Evolutionary conservation across 1,284 basidiomycete genomes (phyloP).

Genomic region (Inonotus obliquus): DNA sequence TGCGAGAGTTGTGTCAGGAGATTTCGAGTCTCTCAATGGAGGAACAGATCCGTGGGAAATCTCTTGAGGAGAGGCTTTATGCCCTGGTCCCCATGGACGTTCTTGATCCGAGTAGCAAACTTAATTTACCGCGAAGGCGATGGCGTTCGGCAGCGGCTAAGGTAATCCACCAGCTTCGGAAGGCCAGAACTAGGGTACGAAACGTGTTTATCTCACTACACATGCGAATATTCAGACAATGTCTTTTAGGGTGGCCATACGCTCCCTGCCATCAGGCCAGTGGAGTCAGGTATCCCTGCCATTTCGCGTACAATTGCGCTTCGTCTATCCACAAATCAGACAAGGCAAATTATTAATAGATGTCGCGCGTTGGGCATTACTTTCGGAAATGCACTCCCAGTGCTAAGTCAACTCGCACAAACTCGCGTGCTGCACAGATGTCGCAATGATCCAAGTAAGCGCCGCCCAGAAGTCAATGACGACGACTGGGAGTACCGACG

Average conservation of each 20-base stretch:
- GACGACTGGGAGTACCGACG: constrained; percentile 51
- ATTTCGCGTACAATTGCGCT: constrained; percentile 26
- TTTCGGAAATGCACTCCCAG: constrained; percentile 46
- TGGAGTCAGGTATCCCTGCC: constrained; percentile 35
- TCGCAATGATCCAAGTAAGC: constrained; percentile 24
- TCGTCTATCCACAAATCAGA: constrained; percentile 28
- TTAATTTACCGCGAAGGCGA: constrained; percentile 34
- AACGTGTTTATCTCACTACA: neutral
- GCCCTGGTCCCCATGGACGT: constrained; percentile 36
- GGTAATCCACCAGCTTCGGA: constrained; percentile 33
- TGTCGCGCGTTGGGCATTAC: constrained; percentile 43
- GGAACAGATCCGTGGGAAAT: constrained; percentile 18
- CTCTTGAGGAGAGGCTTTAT: constrained; percentile 37
- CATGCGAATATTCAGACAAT: neutral
- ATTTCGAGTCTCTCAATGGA: constrained; percentile 28
- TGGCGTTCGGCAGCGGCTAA: constrained; percentile 46
- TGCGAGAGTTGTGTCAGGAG: constrained; percentile 42
- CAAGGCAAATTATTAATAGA: constrained; percentile 27
- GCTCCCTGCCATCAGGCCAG: constrained; percentile 38
- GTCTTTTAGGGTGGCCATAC: constrained; percentile 51
- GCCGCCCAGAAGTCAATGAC: constrained; percentile 32
- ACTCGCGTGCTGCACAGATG: constrained; percentile 46
- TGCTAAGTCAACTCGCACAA: constrained; percentile 50
- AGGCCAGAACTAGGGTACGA: constrained; percentile 33
- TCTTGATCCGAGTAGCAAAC: constrained; percentile 30